These are phyloP conservation scores for Tolypocladium ophioglossoides DNA, from an alignment of 2,329 filamentous ascomycete genomes.

Conservation along the genomic window DNA sequence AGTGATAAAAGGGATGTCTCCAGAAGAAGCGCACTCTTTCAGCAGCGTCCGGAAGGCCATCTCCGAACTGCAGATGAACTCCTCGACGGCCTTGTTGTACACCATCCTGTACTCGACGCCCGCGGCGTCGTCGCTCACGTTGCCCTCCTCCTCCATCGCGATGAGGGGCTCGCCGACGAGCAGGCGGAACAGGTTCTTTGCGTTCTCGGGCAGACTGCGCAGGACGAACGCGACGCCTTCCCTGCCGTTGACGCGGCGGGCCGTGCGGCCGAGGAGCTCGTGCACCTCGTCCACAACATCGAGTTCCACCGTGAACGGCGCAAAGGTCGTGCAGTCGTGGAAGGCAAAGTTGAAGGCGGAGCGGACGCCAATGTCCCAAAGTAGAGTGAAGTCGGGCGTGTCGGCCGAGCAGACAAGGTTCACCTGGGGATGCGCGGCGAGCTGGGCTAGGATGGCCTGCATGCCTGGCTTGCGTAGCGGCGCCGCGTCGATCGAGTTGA, in stretches of 20 bases:
- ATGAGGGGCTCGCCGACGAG: slow-evolving; percentile 77
- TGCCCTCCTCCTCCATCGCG: slow-evolving; percentile 51
- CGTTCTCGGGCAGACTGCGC: slow-evolving; percentile 84
- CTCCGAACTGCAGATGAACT: slow-evolving; percentile 94
- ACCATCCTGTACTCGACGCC: slow-evolving; percentile 84
- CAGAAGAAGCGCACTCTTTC: slow-evolving; percentile 58
- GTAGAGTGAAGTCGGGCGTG: slow-evolving; percentile 73
- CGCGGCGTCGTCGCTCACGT: slow-evolving; percentile 32
- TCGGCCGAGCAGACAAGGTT: slow-evolving; percentile 73
- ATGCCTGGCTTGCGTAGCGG: slow-evolving; percentile 60
- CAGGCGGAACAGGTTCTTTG: slow-evolving; percentile 74
- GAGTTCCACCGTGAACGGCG: slow-evolving; percentile 59
- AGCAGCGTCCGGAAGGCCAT: slow-evolving; percentile 89
- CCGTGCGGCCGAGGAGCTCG: slow-evolving; percentile 70
- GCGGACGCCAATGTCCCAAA: slow-evolving; percentile 84
- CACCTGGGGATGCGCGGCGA: slow-evolving; percentile 65
- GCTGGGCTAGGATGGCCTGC: slow-evolving; percentile 64
- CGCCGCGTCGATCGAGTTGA: slow-evolving; percentile 80
- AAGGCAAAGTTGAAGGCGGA: slow-evolving; percentile 79
- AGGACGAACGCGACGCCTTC: slow-evolving; percentile 89
- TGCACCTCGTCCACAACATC: slow-evolving; percentile 88
- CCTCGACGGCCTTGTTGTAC: slow-evolving; percentile 91
- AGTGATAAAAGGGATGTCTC: background rate
- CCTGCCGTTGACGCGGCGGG: slow-evolving; percentile 71
- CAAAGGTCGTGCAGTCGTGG: slow-evolving; percentile 90